phyloP scores from a whole-genome alignment of 2,329 filamentous ascomycete species.

The Phaeosphaeriaceae sp. region DNA sequence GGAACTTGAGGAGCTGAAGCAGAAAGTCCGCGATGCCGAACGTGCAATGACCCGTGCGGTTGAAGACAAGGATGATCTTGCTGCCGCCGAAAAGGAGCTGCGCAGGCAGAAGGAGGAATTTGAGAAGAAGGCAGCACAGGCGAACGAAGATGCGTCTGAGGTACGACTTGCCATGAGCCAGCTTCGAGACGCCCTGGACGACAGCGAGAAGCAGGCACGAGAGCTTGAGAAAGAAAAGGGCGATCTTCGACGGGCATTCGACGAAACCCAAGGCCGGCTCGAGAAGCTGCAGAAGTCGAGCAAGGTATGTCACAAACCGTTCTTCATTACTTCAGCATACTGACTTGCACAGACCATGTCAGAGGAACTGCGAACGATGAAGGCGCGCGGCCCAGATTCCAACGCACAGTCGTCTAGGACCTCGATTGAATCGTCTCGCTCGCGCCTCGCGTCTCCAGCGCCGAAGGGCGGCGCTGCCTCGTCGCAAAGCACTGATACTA shows the following conservation, averaged over 20 bases:
- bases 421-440: conserved; percentile 63
- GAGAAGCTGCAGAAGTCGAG: conserved; percentile 79
- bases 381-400: conserved; percentile 52
- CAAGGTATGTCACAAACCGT: conserved; percentile 50
- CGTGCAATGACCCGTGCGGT: conserved; percentile 73
- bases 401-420: conserved; percentile 62
- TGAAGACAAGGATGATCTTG: conserved; percentile 80
- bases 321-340: not conserved
- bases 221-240: conserved; percentile 83
- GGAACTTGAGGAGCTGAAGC: conserved; percentile 86
- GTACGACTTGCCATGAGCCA: conserved; percentile 78
- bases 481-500: conserved; percentile 25
- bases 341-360: conserved; percentile 55
- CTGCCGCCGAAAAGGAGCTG: conserved; percentile 76
- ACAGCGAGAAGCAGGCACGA: conserved; percentile 81
- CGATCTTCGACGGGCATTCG: conserved; percentile 76
- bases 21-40: conserved; percentile 81
- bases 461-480: conserved; percentile 46
- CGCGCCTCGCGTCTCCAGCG: conserved; percentile 56
- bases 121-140: conserved; percentile 72
- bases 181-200: conserved; percentile 81
- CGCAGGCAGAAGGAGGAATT: conserved; percentile 76
- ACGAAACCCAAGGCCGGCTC: conserved; percentile 77
- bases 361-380: conserved; percentile 63
- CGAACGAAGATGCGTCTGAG: conserved; percentile 76